Base-by-base conservation (phyloP, 2,329 filamentous ascomycete species). In the Aspergillus arachidicola region DNA sequence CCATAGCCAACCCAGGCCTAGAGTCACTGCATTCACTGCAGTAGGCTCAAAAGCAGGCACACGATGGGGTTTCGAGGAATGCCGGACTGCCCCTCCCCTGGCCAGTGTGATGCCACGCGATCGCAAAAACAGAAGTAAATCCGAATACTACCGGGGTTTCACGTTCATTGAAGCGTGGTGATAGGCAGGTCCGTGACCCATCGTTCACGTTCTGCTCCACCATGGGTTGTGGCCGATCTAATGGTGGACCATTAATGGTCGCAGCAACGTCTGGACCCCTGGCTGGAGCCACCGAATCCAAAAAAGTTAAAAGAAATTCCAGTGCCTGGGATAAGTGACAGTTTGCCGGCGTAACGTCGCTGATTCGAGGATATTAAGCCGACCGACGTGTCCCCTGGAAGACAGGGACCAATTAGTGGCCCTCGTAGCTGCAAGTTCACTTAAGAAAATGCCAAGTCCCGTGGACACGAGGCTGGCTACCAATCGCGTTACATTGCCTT, bases 181-280 rank as follows among this genome's bases (percentile, higher is more conserved):
- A 71, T 71, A 72, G 66, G 70, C 57, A 67, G 66, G 68, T 66
- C 61, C 63, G 32, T 54, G 66, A 65, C 66, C 67, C 67, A 62
- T 66, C 62, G 68, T 68, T 69, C 66, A 62, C 60, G 55, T 57
- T 61, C 16, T 38, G 10, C 63, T 54, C 64, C 64, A 66, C 60
- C 26, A 28, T 32, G 23, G 46, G 30, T 34, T 21, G 28, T 55
- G 32, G 56, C 45, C 48, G 60, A 63, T 63, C 46, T 51, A 50
- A 55, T 36, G 36, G 23, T 58, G 21, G 36, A 50, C 32, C 55
- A 43, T 36, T 55, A 38, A 55, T 55, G 51, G 58, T 51, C 36
- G 19, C 36, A 59, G 48, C 43, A 41, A 38, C 19, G 46, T 41
- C 30, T 43, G 43, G 43, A 53, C 36, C 58, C 58, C 26, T 59